These are phyloP conservation scores for Nakaseomyces nivariensis DNA, from an alignment of 1,139 yeast species.

Conservation along the genomic window DNA sequence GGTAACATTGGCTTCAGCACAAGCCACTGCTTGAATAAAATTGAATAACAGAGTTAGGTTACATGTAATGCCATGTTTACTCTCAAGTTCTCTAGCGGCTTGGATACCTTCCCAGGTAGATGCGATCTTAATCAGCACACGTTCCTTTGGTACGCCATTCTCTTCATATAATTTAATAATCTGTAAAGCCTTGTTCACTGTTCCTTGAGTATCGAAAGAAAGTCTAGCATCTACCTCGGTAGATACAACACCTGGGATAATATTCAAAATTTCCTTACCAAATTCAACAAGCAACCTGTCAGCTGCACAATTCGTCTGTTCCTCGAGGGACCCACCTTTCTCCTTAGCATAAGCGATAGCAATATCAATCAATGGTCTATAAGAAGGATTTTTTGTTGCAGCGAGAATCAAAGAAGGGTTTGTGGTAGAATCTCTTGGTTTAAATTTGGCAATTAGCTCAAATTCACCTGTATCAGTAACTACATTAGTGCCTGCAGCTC, in stretches of 20 bases:
- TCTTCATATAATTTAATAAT: conserved; percentile 76
- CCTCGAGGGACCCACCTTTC: conserved; percentile 45
- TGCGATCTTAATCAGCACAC: conserved; percentile 90
- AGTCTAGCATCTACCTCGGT: conserved; percentile 98
- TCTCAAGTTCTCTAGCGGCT: conserved; percentile 92
- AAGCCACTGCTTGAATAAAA: conserved; percentile 93
- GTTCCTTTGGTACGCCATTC: conserved; percentile 74
- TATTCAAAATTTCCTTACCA: conserved; percentile 82
- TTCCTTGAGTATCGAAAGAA: conserved; percentile 87
- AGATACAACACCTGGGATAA: conserved; percentile 97
- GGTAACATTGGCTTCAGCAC: conserved; percentile 94
- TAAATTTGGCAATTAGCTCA: conserved; percentile 91
- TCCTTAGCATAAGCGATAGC: conserved; percentile 80
- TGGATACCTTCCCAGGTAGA: conserved; percentile 99
- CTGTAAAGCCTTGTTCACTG: conserved; percentile 80
- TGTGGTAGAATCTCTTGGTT: conserved; percentile 98
- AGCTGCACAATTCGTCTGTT: conserved; percentile 63
- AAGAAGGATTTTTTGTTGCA: conserved; percentile 83
- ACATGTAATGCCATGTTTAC: conserved; percentile 82
- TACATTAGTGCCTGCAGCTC: conserved; percentile 88
- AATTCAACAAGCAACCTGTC: conserved; percentile 91
- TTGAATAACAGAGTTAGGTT: conserved; percentile 93
- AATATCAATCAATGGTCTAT: conserved; percentile 75
- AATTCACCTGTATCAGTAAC: conserved; percentile 99
- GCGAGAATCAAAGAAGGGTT: conserved; percentile 96